These are phyloP conservation scores for Boehmeria nivea DNA, from an alignment of 306 rosid species.

Conservation along the genomic window DNA sequence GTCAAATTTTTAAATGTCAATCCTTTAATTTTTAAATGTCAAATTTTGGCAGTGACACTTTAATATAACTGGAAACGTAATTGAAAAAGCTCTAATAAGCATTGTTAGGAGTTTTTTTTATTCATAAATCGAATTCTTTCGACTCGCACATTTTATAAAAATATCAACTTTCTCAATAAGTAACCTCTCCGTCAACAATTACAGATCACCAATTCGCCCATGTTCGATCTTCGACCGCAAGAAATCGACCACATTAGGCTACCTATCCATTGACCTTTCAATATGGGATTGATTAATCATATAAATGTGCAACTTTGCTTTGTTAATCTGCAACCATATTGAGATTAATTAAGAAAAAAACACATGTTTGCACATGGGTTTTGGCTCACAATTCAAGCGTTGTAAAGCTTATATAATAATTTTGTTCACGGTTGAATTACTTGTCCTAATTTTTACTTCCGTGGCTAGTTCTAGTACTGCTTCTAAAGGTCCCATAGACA, in stretches of 20 bases:
- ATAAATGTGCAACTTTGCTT: constrained; percentile 4
- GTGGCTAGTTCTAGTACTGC: not conserved
- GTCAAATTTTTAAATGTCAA: too few species aligned
- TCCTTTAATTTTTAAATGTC: too few species aligned
- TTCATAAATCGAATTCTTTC: too few species aligned
- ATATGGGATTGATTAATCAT: not conserved
- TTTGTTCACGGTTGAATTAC: not conserved
- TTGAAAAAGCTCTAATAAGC: too few species aligned
- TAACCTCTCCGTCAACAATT: too few species aligned
- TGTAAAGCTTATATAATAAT: not conserved
- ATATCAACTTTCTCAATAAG: too few species aligned
- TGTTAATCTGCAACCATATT: not conserved
- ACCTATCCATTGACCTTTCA: not conserved
- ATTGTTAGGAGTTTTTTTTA: too few species aligned
- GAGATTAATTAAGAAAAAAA: not conserved
- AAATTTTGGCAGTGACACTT: too few species aligned
- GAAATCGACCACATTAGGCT: constrained; percentile 1
- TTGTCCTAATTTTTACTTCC: not conserved
- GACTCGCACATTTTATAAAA: too few species aligned
- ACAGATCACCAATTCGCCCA: too few species aligned
- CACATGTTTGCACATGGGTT: constrained; percentile 10
- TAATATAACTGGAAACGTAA: too few species aligned
- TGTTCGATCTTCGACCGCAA: not conserved
- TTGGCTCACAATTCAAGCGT: not conserved
- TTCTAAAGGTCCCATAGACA: not conserved